A percentile compares a stretch with the other conserved stretches of the same genome.
Conservation (phyloP, 768 basidiomycete genomes). For the Boletus reticuloceps region DNA sequence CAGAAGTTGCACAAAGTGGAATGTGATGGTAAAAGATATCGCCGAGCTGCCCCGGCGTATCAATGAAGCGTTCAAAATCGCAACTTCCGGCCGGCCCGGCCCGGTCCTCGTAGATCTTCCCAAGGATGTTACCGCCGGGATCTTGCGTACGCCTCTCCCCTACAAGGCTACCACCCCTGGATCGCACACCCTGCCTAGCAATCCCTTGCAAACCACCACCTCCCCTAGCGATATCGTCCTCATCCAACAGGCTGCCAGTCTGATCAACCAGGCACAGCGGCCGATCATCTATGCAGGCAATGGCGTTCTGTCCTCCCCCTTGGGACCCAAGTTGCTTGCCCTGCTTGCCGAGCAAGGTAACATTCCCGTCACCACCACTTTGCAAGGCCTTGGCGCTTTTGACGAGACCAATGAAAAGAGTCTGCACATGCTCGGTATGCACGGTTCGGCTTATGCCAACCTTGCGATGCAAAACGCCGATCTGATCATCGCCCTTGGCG, state of each 20-base stretch:
- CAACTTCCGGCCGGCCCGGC: slow-evolving; percentile 93
- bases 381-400: slow-evolving; percentile 94
- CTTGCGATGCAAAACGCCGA: slow-evolving; percentile 97
- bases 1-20: slow-evolving; percentile 98
- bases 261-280: slow-evolving; percentile 90
- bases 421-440: slow-evolving; percentile 99
- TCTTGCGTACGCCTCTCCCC: slow-evolving; percentile 81
- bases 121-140: slow-evolving; percentile 96
- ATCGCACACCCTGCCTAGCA: slow-evolving; percentile 67
- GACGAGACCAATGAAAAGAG: slow-evolving; percentile 86
- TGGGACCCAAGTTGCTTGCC: slow-evolving; percentile 79
- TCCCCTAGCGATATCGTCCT: slow-evolving; percentile 60
- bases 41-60: slow-evolving; percentile 91
- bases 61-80: slow-evolving; percentile 99
- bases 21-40: slow-evolving; percentile 99
- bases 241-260: slow-evolving; percentile 78
- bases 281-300: slow-evolving; percentile 94
- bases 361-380: slow-evolving; percentile 95
- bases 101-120: slow-evolving; percentile 98
- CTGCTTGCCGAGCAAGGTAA: slow-evolving; percentile 80
- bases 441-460: slow-evolving; percentile 96
- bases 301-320: slow-evolving; percentile 78
- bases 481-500: slow-evolving; percentile 95
- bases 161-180: slow-evolving; percentile 87
- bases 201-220: slow-evolving; percentile 60